Percentiles rank a stretch among this genome's conserved stretches.
phyloP scores from a whole-genome alignment of 164 flowering plant genomes.

The Macadamia integrifolia region DNA sequence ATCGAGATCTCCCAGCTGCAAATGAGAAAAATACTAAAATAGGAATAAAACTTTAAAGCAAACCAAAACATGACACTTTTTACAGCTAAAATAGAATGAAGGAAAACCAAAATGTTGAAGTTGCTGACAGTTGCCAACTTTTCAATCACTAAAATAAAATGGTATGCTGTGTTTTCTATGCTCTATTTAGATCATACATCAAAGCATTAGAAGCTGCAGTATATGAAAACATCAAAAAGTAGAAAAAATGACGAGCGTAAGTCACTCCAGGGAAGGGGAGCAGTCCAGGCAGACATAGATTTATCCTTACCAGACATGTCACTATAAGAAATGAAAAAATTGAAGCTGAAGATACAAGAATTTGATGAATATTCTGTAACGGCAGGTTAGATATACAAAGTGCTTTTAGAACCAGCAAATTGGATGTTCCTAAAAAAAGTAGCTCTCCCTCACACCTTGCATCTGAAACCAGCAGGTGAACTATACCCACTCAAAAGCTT shows the following conservation, averaged over 20 bases:
- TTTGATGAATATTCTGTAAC: no score
- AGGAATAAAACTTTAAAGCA: constrained; percentile 5
- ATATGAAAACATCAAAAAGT: no score
- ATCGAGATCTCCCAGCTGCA: constrained; percentile 80
- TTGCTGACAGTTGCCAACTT: background rate
- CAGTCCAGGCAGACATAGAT: no score
- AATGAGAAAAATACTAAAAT: constrained; percentile 4
- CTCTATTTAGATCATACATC: no score
- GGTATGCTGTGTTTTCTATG: background rate
- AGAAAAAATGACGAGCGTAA: no score
- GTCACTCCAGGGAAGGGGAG: no score
- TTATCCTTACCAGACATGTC: no score
- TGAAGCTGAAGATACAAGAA: no score
- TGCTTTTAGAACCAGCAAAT: background rate
- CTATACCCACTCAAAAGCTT: background rate
- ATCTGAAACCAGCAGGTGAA: background rate
- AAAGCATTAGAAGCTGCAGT: no score
- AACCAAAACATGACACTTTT: background rate
- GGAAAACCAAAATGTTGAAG: background rate
- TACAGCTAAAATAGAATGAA: background rate
- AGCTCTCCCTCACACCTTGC: background rate
- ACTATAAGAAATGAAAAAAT: no score
- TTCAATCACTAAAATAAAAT: background rate
- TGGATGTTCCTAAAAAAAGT: background rate
- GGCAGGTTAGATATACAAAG: no score